A percentile compares a stretch with the other conserved stretches of the same genome.
Evolutionary conservation across 2,329 filamentous ascomycete species (phyloP).

Genomic region (Ascochyta viciae-villosae): DNA sequence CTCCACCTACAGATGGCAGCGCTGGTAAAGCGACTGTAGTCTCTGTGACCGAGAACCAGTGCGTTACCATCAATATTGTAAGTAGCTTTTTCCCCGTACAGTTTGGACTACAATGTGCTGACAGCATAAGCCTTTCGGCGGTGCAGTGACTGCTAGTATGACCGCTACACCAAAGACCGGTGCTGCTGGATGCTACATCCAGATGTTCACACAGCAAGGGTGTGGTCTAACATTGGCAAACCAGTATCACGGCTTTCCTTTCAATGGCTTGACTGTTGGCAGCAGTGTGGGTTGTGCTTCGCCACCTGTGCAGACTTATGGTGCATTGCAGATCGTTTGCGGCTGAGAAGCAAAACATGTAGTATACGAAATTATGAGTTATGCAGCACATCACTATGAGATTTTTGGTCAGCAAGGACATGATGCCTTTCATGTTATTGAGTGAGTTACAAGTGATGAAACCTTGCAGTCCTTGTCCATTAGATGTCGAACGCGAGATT

Average conservation of each 20-base stretch:
- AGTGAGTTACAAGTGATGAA: too few species aligned
- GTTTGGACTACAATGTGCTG: background rate
- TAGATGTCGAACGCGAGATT: too few species aligned
- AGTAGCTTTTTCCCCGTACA: background rate
- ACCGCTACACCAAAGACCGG: background rate
- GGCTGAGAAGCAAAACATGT: background rate
- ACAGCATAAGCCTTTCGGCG: constrained; percentile 1
- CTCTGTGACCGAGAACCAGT: background rate
- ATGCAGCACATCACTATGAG: too few species aligned
- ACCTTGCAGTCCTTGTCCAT: too few species aligned
- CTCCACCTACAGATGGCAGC: background rate
- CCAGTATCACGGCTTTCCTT: constrained; percentile 3
- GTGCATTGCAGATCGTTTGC: background rate
- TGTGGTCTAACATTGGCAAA: constrained; percentile 5
- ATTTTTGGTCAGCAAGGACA: too few species aligned
- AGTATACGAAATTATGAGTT: too few species aligned
- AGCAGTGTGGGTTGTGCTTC: constrained; percentile 1
- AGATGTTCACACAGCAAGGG: background rate
- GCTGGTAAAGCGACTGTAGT: background rate
- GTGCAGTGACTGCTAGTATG: constrained; percentile 5
- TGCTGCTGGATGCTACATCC: constrained; percentile 1
- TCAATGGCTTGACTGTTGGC: background rate
- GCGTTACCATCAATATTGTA: background rate
- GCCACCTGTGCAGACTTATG: background rate
- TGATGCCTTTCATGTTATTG: too few species aligned